phyloP scores from a whole-genome alignment of 306 rosid genomes.

The Fragaria ananassa region DNA sequence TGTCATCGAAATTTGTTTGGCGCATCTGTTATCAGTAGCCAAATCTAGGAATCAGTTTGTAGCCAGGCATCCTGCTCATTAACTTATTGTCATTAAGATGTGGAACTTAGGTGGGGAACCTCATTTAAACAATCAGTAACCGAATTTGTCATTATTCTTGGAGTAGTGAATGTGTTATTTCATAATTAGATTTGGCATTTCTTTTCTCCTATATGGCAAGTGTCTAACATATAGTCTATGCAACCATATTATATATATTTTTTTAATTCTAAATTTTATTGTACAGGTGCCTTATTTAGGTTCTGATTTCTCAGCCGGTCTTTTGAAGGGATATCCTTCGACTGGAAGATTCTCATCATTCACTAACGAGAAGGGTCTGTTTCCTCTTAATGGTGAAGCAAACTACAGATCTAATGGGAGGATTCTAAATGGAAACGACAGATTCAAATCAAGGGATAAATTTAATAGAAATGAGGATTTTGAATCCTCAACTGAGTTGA shows the following conservation, averaged over 20 bases:
- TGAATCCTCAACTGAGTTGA: conserved; percentile 43
- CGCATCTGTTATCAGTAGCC: not conserved
- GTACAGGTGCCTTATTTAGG: conserved; percentile 47
- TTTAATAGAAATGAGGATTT: conserved; percentile 38
- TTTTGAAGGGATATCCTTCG: conserved; percentile 41
- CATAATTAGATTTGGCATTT: not conserved
- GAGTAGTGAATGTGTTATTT: not conserved
- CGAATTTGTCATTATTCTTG: not conserved
- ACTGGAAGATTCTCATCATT: conserved; percentile 37
- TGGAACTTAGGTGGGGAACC: not conserved
- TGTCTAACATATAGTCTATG: not conserved
- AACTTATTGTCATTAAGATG: not conserved
- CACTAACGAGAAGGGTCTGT: conserved; percentile 36
- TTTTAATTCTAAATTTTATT: conserved; percentile 10
- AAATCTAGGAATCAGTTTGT: not conserved
- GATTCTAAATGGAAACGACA: conserved; percentile 38
- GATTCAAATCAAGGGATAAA: conserved; percentile 34
- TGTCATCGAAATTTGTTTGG: not conserved
- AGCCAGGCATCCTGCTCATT: not conserved
- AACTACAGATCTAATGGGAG: conserved; percentile 38
- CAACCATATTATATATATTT: not conserved
- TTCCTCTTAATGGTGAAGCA: conserved; percentile 18
- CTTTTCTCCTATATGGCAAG: not conserved
- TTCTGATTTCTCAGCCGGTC: conserved; percentile 39
- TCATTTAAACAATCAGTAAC: not conserved